Evolutionary conservation across 495 filamentous ascomycete genomes (phyloP).

Genomic region (Tuber umbilicatum): DNA sequence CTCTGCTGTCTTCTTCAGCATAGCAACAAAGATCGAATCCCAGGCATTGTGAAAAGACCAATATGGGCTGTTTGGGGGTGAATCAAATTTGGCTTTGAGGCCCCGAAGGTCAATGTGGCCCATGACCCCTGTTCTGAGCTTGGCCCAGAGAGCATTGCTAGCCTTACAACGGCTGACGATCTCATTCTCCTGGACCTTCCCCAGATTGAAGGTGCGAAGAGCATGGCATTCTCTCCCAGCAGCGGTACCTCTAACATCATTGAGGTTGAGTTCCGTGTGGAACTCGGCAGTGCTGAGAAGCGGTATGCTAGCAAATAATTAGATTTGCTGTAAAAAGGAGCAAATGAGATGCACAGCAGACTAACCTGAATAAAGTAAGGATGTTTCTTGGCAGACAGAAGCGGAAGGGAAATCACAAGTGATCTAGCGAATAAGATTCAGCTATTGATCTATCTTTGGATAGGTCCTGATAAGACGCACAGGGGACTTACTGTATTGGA

Average conservation of each 20-base stretch:
- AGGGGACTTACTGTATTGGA: not conserved
- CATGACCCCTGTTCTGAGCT: not conserved
- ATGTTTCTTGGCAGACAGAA: not conserved
- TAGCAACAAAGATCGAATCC: not conserved
- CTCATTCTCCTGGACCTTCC: no score
- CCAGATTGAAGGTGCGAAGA: no score
- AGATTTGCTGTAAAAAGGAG: not conserved
- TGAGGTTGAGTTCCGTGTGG: not conserved
- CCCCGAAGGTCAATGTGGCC: not conserved
- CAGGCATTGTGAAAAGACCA: not conserved
- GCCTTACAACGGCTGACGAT: not conserved
- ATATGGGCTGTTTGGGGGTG: not conserved
- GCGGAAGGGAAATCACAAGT: not conserved
- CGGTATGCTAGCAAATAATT: not conserved
- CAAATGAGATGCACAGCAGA: no score
- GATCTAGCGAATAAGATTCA: not conserved
- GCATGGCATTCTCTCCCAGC: not conserved
- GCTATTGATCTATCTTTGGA: no score
- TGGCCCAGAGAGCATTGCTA: not conserved
- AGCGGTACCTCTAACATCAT: not conserved
- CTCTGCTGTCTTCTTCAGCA: not conserved
- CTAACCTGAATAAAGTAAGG: no score
- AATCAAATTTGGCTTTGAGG: not conserved
- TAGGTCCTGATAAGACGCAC: no score
- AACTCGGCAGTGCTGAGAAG: not conserved